phyloP scores from a whole-genome alignment of 805 yeast genomes.

The Lipomyces chichibuensis region DNA sequence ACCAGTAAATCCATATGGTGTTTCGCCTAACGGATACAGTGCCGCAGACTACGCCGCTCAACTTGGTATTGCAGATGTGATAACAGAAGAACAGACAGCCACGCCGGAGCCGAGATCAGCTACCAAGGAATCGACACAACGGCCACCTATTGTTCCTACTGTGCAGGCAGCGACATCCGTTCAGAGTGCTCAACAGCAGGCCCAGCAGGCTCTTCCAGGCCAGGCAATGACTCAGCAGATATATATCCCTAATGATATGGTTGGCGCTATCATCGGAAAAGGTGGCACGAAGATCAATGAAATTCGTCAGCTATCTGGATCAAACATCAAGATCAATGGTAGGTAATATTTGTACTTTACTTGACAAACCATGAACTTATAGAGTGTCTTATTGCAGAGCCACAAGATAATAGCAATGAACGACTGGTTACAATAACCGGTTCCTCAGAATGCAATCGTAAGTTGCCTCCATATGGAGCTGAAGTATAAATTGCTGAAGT shows the following conservation, averaged over 20 bases:
- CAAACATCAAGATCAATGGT: constrained; percentile 71
- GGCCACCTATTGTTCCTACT: constrained; percentile 13
- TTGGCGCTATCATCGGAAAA: constrained; percentile 84
- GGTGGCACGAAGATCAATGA: constrained; percentile 82
- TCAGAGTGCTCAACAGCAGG: constrained; percentile 30
- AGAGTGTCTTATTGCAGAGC: constrained; percentile 41
- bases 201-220: constrained; percentile 29
- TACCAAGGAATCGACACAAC: not conserved
- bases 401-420: constrained; percentile 37
- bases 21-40: constrained; percentile 26
- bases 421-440: constrained; percentile 38
- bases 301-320: constrained; percentile 72
- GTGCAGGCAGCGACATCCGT: constrained; percentile 20
- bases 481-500: not conserved
- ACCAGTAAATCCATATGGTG: constrained; percentile 34
- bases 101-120: not conserved
- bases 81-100: constrained; percentile 6
- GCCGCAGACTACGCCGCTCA: constrained; percentile 28
- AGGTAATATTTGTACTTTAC: constrained; percentile 51
- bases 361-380: constrained; percentile 73
- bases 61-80: constrained; percentile 4
- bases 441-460: constrained; percentile 32
- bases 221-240: constrained; percentile 60
- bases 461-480: constrained; percentile 2
- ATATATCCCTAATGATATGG: constrained; percentile 73